Conservation (phyloP, 176 grass and related monocot species). For the Phoenix dactylifera region DNA sequence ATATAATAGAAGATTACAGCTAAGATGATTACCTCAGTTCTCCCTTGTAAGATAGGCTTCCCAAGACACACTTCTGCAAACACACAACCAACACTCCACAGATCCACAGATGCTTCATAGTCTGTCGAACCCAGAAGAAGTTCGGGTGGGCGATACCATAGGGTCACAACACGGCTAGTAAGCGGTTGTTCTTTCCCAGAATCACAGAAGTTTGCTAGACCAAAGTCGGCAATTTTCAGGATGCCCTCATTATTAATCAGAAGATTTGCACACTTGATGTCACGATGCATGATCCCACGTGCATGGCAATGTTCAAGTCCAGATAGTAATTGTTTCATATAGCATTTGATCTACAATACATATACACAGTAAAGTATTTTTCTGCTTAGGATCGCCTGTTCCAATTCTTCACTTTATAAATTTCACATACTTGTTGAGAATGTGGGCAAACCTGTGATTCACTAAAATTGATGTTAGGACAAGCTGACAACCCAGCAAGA, state of each 20-base stretch:
- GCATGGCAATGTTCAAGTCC: slow-evolving; percentile 10
- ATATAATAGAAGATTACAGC: not conserved
- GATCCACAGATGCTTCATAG: slow-evolving; percentile 11
- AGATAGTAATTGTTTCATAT: slow-evolving; percentile 3
- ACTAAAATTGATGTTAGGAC: not conserved
- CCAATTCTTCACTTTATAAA: not conserved
- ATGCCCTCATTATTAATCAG: slow-evolving; percentile 4
- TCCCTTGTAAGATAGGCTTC: slow-evolving; percentile 10
- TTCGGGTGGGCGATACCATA: slow-evolving; percentile 8
- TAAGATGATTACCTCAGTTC: slow-evolving; percentile 7
- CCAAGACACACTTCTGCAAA: slow-evolving; percentile 6
- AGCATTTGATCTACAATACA: slow-evolving; percentile 5
- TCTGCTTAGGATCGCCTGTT: not conserved
- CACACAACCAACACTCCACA: slow-evolving; percentile 15
- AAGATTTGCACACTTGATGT: slow-evolving; percentile 12
- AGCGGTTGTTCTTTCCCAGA: not conserved
- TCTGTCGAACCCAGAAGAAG: slow-evolving; percentile 9
- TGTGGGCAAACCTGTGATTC: slow-evolving; percentile 4
- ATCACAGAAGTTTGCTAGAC: not conserved
- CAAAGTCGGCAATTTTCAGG: slow-evolving; percentile 11
- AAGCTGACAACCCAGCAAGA: slow-evolving; percentile 2
- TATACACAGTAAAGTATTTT: too few relatives aligned
- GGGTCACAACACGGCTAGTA: slow-evolving; percentile 10
- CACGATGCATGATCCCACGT: slow-evolving; percentile 1
- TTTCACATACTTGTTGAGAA: not conserved